A percentile compares a stretch with the other conserved stretches of the same genome.
Evolutionary conservation across 768 basidiomycete species (phyloP).

Genomic region (Hypholoma fasciculare): DNA sequence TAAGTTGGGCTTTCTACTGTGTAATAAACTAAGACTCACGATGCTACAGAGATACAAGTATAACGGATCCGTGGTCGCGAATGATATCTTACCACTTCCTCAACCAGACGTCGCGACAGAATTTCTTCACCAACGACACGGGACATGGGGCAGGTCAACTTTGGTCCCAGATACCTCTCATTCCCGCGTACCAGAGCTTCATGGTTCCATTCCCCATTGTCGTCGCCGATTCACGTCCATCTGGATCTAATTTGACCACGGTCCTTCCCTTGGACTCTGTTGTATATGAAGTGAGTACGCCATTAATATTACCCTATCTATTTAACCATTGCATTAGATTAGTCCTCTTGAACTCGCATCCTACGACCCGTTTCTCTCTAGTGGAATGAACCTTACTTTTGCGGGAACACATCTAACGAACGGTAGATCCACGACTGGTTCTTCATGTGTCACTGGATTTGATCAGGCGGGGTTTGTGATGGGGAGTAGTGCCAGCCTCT

Average conservation of each 20-base stretch:
- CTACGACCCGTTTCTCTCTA: constrained; percentile 71
- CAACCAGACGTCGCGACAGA: constrained; percentile 56
- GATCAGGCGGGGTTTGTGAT: constrained; percentile 76
- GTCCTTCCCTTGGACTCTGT: constrained; percentile 38
- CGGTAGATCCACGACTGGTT: constrained; percentile 52
- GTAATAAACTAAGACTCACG: not conserved
- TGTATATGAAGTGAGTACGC: constrained; percentile 54
- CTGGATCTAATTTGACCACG: constrained; percentile 41
- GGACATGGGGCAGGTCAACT: constrained; percentile 74
- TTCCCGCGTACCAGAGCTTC: constrained; percentile 50
- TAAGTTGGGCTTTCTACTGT: constrained; percentile 27
- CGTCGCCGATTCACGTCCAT: constrained; percentile 53
- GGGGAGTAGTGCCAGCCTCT: constrained; percentile 71
- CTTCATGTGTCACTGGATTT: constrained; percentile 71
- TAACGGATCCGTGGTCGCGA: constrained; percentile 65
- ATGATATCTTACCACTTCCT: constrained; percentile 75
- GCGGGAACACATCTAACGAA: constrained; percentile 65
- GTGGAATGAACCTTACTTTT: constrained; percentile 62
- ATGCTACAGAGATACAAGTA: constrained; percentile 53
- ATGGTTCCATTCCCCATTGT: constrained; percentile 69
- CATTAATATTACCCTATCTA: not conserved
- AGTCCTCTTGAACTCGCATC: constrained; percentile 71
- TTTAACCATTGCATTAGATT: constrained; percentile 34
- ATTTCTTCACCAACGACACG: constrained; percentile 60
- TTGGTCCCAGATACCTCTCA: constrained; percentile 56